These are phyloP conservation scores for Candida anutae DNA, from an alignment of 1,139 yeast genomes.

Conservation along the genomic window DNA sequence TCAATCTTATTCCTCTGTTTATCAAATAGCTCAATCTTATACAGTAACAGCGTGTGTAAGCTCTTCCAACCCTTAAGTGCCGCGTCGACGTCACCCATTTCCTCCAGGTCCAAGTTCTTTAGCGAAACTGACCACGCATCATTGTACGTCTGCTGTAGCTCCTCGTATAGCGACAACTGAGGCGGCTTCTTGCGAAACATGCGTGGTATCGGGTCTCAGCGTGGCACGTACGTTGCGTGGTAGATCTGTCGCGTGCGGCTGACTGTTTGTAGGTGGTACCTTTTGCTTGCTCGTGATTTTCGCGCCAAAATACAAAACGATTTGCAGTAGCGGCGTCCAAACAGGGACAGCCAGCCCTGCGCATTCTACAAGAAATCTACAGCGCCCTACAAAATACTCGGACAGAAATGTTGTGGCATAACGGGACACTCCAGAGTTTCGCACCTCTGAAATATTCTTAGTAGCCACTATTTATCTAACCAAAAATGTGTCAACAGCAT, in stretches of 20 bases:
- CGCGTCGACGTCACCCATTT: slow-evolving; percentile 40
- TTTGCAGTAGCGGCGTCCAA: no score
- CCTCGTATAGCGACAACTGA: slow-evolving; percentile 43
- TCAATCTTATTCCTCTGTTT: slow-evolving; percentile 24
- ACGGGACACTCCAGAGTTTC: slow-evolving; percentile 49
- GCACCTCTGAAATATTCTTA: slow-evolving; percentile 36
- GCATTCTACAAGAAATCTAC: slow-evolving; percentile 1
- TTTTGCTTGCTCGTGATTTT: no score
- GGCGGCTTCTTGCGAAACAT: slow-evolving; percentile 52
- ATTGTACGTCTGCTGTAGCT: slow-evolving; percentile 52
- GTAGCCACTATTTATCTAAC: slow-evolving; percentile 44
- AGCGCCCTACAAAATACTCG: no score
- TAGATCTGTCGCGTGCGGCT: no score
- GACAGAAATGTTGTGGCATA: slow-evolving; percentile 37
- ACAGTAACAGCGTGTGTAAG: slow-evolving; percentile 51
- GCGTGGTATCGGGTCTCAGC: slow-evolving; percentile 6
- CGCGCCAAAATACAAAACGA: no score
- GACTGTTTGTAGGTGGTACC: no score
- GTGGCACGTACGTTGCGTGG: slow-evolving; percentile 1
- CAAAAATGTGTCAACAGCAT: slow-evolving; percentile 32
- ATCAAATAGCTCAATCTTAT: slow-evolving; percentile 49
- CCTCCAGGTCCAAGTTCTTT: slow-evolving; percentile 50
- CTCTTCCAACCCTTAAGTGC: slow-evolving; percentile 70
- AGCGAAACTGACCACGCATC: slow-evolving; percentile 55
- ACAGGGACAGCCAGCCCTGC: no score